Percentiles rank a stretch among this genome's conserved stretches.
These are phyloP conservation scores for Acacia confusa DNA, from an alignment of 306 rosid genomes.

Conservation along the genomic window DNA sequence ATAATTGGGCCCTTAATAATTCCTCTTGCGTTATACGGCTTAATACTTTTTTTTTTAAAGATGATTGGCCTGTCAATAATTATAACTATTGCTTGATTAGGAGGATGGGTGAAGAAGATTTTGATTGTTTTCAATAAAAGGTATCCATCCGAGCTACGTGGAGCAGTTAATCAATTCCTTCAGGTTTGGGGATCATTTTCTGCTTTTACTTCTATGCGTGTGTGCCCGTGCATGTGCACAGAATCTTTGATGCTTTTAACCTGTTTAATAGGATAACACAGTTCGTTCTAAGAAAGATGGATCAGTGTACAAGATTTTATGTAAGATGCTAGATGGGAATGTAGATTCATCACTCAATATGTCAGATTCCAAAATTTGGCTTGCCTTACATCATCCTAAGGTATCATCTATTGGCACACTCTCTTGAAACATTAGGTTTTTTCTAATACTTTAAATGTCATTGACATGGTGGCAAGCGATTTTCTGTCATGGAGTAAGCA, in stretches of 20 bases:
- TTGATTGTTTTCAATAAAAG: constrained; percentile 53
- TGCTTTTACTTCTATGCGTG: constrained; percentile 4
- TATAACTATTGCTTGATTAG: constrained; percentile 40
- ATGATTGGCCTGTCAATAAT: background rate
- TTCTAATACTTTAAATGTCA: constrained; percentile 4
- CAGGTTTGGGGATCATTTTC: constrained; percentile 47
- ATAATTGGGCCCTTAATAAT: background rate
- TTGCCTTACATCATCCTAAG: constrained; percentile 85
- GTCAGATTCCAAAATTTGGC: constrained; percentile 73
- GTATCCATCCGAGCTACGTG: constrained; percentile 79
- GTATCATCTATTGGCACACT: constrained; percentile 36
- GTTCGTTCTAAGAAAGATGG: constrained; percentile 55
- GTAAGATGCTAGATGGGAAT: constrained; percentile 69
- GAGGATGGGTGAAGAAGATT: constrained; percentile 70
- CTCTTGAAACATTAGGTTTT: constrained; percentile 18
- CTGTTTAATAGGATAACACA: constrained; percentile 53
- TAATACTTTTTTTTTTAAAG: background rate
- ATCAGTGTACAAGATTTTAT: constrained; percentile 52
- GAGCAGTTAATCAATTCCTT: constrained; percentile 71
- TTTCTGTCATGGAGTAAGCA: background rate
- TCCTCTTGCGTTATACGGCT: background rate
- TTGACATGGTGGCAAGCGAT: constrained; percentile 7
- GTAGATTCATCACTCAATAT: constrained; percentile 46
- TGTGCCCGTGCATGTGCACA: constrained; percentile 19
- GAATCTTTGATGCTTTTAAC: constrained; percentile 25